These are phyloP conservation scores for Prunus yedoensis DNA, from an alignment of 331 rosid genomes.

Conservation along the genomic window DNA sequence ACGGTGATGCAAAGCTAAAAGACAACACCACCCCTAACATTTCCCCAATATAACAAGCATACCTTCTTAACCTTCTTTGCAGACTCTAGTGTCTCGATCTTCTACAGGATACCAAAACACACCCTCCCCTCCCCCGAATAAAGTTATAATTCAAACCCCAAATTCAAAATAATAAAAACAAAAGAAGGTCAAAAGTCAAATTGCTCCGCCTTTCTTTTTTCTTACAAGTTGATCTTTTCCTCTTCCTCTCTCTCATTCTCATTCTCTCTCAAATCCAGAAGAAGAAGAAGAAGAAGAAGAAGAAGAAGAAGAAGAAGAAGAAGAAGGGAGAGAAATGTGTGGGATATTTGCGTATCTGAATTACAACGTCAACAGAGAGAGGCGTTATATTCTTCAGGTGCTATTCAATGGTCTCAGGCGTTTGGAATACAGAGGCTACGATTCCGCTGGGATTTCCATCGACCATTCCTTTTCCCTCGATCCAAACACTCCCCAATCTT, in stretches of 20 bases:
- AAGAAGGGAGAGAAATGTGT: constrained; percentile 62
- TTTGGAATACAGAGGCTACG: constrained; percentile 92
- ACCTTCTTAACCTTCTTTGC: background rate
- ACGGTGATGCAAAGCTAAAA: background rate
- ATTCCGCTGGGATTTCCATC: constrained; percentile 91
- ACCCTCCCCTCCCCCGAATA: background rate
- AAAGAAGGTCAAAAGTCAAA: constrained; percentile 28
- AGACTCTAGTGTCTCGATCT: background rate
- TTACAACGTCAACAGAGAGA: constrained; percentile 73
- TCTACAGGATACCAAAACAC: background rate
- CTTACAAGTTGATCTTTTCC: background rate
- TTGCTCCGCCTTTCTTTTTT: background rate
- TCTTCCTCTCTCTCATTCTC: background rate
- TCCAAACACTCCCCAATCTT: constrained; percentile 33
- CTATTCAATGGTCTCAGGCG: constrained; percentile 87
- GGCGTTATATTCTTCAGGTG: constrained; percentile 82
- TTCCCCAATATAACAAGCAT: background rate
- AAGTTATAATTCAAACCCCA: background rate
- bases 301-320: too few species aligned
- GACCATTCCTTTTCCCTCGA: constrained; percentile 51
- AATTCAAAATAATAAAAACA: background rate
- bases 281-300: background rate
- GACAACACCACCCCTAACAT: constrained; percentile 16
- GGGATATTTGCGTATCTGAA: constrained; percentile 98
- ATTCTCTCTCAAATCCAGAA: background rate